A percentile compares a stretch with the other conserved stretches of the same genome.
Evolutionary conservation across 1,284 basidiomycete species (phyloP).

Genomic region (Porogramme epimiltina): DNA sequence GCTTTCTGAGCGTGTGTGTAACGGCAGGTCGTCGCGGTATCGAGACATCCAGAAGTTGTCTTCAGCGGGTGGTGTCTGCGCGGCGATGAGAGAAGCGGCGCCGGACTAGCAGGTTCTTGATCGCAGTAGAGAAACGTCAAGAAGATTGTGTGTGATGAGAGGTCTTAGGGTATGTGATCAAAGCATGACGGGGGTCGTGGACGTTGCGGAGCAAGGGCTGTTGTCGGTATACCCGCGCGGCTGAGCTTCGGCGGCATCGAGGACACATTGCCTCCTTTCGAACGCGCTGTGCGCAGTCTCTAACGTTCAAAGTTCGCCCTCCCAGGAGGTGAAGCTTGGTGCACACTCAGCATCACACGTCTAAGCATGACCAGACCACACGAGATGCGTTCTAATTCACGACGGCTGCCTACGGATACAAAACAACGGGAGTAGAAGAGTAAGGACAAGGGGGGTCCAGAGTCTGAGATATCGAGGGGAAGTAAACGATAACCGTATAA

Average conservation of each 20-base stretch:
- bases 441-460: conserved; percentile 10
- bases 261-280: no score
- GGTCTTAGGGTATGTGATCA: not conserved
- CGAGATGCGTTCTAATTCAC: conserved; percentile 15
- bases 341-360: not conserved
- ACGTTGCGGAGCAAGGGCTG: not conserved
- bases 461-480: conserved; percentile 7
- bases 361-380: conserved; percentile 8
- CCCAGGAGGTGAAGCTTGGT: no score
- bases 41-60: not conserved
- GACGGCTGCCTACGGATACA: conserved; percentile 16
- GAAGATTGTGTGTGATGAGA: no score
- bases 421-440: conserved; percentile 13
- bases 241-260: no score
- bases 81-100: no score
- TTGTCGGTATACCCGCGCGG: no score
- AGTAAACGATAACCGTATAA: conserved; percentile 23
- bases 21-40: conserved; percentile 3
- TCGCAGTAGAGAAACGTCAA: not conserved
- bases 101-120: not conserved
- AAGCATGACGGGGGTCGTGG: not conserved
- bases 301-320: no score
- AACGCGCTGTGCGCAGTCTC: no score
- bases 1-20: conserved; percentile 1
- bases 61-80: no score